Percentiles rank a stretch among this genome's conserved stretches.
These are phyloP conservation scores for Raphanus raphanistrum DNA, from an alignment of 345 rosid genomes.

Conservation along the genomic window DNA sequence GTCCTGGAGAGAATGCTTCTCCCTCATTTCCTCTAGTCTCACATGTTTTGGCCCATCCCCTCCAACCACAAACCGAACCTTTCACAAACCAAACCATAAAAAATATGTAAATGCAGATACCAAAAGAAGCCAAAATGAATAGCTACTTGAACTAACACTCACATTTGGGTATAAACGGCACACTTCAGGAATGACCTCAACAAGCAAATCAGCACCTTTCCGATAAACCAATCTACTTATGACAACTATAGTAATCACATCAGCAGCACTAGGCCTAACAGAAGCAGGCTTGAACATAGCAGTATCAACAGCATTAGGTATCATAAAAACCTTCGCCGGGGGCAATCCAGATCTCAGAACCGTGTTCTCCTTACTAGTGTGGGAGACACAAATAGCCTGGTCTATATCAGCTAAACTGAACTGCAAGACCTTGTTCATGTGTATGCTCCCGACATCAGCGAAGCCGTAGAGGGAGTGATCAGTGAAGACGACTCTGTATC, in stretches of 20 bases:
- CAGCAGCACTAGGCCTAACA: slow-evolving; percentile 51
- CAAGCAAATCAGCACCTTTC: slow-evolving; percentile 94
- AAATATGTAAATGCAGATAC: neutral
- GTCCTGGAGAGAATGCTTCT: slow-evolving; percentile 93
- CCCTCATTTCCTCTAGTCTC: slow-evolving; percentile 93
- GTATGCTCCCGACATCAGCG: slow-evolving; percentile 93
- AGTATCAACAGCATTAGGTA: slow-evolving; percentile 98
- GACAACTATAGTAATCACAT: slow-evolving; percentile 78
- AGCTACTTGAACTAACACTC: slow-evolving; percentile 35
- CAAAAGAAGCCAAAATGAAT: neutral
- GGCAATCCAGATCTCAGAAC: slow-evolving; percentile 86
- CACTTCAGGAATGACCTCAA: slow-evolving; percentile 93
- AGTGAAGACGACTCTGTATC: slow-evolving; percentile 85
- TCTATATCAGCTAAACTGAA: slow-evolving; percentile 94
- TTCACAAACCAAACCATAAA: slow-evolving; percentile 19
- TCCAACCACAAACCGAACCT: slow-evolving; percentile 91
- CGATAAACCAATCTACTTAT: slow-evolving; percentile 95
- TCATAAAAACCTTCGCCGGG: slow-evolving; percentile 78
- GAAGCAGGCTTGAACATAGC: slow-evolving; percentile 90
- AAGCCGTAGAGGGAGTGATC: slow-evolving; percentile 95
- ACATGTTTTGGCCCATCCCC: slow-evolving; percentile 97
- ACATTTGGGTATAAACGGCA: slow-evolving; percentile 74
- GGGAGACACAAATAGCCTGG: slow-evolving; percentile 95
- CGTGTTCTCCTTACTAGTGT: slow-evolving; percentile 95
- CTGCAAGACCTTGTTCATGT: slow-evolving; percentile 95